Percentiles rank a stretch among this genome's conserved stretches.
Evolutionary conservation across 2,329 filamentous ascomycete genomes (phyloP).

Genomic region (Ascochyta pisi): DNA sequence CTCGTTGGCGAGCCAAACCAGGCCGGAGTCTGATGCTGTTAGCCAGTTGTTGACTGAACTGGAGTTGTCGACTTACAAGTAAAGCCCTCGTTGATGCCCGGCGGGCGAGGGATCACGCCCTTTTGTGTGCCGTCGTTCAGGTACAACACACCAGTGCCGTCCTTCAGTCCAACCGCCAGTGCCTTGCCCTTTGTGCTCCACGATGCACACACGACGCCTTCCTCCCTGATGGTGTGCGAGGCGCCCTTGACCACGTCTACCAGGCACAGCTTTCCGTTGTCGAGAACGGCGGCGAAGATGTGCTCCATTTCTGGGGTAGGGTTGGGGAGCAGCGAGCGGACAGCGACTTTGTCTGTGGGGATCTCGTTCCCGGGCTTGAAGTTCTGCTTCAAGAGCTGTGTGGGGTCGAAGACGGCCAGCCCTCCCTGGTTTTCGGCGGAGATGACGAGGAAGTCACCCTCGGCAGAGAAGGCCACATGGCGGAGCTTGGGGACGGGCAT

Average conservation of each 20-base stretch:
- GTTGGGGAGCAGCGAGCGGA: conserved; percentile 81
- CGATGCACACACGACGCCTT: conserved; percentile 79
- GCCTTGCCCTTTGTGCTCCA: conserved; percentile 97
- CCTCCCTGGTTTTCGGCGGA: conserved; percentile 83
- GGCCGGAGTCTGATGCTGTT: conserved; percentile 68
- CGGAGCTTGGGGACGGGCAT: conserved; percentile 80
- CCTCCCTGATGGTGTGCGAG: conserved; percentile 64
- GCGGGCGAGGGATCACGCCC: conserved; percentile 79
- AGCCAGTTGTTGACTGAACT: not conserved
- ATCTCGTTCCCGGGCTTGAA: conserved; percentile 74
- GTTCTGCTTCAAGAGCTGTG: conserved; percentile 69
- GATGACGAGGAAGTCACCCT: conserved; percentile 83
- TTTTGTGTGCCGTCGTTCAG: conserved; percentile 80
- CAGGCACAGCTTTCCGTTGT: conserved; percentile 80
- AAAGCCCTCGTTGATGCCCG: conserved; percentile 66
- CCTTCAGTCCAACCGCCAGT: conserved; percentile 80
- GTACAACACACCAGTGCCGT: conserved; percentile 84
- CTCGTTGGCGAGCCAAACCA: conserved; percentile 89
- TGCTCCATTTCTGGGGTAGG: conserved; percentile 75
- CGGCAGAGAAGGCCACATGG: conserved; percentile 89
- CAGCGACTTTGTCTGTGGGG: conserved; percentile 73
- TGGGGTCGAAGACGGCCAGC: conserved; percentile 78
- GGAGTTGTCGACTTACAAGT: conserved; percentile 64
- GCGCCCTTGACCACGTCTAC: conserved; percentile 74
- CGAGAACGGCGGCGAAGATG: conserved; percentile 81